Percentiles rank a stretch among this genome's conserved stretches.
phyloP scores from a whole-genome alignment of 352 stramenopile genomes.

The Globisporangium nodosum region DNA sequence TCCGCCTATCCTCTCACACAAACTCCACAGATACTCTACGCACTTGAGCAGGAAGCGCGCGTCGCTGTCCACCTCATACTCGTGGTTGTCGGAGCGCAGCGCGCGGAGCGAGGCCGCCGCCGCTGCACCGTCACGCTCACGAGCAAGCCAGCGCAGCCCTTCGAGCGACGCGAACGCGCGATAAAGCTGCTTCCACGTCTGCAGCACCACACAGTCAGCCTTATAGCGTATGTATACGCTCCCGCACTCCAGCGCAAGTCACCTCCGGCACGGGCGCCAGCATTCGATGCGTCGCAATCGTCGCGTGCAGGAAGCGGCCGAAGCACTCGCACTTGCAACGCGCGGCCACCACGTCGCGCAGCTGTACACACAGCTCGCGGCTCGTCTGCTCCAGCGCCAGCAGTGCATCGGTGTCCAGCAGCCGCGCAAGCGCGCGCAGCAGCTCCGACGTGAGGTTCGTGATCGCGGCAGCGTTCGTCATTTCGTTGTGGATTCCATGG shows the following conservation, averaged over 20 bases:
- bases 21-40: background rate
- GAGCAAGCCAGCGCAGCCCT: constrained; percentile 36
- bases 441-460: constrained; percentile 33
- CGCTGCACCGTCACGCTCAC: constrained; percentile 34
- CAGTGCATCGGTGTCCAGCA: constrained; percentile 34
- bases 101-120: constrained; percentile 47
- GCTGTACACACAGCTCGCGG: constrained; percentile 5
- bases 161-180: constrained; percentile 33
- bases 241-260: no score
- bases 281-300: constrained; percentile 62
- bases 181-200: constrained; percentile 62
- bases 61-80: constrained; percentile 44
- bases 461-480: constrained; percentile 4
- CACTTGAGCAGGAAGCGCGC: constrained; percentile 40
- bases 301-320: constrained; percentile 45
- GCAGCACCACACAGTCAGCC: background rate
- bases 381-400: constrained; percentile 31
- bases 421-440: constrained; percentile 23
- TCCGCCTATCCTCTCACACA: background rate
- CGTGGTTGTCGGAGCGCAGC: constrained; percentile 65
- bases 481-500: background rate
- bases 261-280: constrained; percentile 43
- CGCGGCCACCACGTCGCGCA: constrained; percentile 16
- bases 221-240: background rate
- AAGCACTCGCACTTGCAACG: constrained; percentile 71